These are phyloP conservation scores for Grosmannia clavigera DNA, from an alignment of 2,329 filamentous ascomycete species.

Conservation along the genomic window DNA sequence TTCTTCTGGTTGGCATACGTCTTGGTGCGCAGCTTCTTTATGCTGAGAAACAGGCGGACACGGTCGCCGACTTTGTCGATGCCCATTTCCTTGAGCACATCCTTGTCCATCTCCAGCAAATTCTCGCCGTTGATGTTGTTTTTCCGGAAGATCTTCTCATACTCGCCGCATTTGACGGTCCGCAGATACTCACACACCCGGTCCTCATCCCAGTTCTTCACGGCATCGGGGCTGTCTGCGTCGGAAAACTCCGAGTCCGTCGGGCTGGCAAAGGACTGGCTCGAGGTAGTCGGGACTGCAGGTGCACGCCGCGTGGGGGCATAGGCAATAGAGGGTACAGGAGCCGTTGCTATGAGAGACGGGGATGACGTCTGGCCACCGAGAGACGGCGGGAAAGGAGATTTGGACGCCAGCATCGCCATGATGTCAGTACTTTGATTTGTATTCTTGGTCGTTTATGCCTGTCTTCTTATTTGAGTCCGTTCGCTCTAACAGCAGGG, in stretches of 20 bases:
- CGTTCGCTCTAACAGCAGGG: neutral
- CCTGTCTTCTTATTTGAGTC: neutral
- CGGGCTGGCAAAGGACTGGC: constrained; percentile 60
- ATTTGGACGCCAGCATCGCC: constrained; percentile 70
- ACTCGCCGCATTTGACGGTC: constrained; percentile 86
- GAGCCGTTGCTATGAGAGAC: constrained; percentile 28
- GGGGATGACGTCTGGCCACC: constrained; percentile 28
- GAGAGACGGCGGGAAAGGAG: constrained; percentile 51
- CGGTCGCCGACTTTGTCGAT: constrained; percentile 96
- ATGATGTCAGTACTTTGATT: constrained; percentile 26
- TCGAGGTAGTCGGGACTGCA: constrained; percentile 29
- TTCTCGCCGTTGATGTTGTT: constrained; percentile 98
- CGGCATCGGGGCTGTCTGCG: constrained; percentile 59
- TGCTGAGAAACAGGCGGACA: constrained; percentile 76
- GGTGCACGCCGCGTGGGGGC: constrained; percentile 39
- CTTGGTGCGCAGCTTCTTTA: constrained; percentile 70
- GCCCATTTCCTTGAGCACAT: constrained; percentile 92
- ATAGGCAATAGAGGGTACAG: constrained; percentile 31
- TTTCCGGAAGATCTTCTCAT: constrained; percentile 70
- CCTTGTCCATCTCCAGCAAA: constrained; percentile 91
- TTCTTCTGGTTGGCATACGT: constrained; percentile 68
- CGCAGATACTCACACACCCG: constrained; percentile 83
- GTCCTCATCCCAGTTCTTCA: constrained; percentile 83
- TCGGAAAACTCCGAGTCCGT: constrained; percentile 92
- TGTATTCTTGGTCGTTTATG: neutral